phyloP scores from a whole-genome alignment of 73 alveolate species.

The Symbiodinium natans region DNA sequence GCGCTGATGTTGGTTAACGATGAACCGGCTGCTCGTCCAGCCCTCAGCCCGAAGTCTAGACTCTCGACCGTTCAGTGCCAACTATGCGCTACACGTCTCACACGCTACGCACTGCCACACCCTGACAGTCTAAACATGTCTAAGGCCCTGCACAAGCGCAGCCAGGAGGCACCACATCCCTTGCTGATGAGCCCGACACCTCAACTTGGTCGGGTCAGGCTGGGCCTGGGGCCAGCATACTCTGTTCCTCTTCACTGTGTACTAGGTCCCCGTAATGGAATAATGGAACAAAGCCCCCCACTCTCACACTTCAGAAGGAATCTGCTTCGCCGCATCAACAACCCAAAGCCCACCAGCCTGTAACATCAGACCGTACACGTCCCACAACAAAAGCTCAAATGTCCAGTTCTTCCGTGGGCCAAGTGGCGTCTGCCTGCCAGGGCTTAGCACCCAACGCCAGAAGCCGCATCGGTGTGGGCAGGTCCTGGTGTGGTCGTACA shows the following conservation, averaged over 20 bases:
- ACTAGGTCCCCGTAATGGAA: background rate
- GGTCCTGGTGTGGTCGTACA: background rate
- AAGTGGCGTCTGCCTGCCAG: slow-evolving; percentile 66
- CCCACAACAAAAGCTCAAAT: background rate
- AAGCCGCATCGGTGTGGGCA: slow-evolving; percentile 60
- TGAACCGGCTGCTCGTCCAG: background rate
- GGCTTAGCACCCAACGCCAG: slow-evolving; percentile 87
- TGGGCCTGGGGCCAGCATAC: background rate
- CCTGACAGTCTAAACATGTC: background rate
- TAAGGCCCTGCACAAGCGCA: too few species aligned
- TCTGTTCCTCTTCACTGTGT: background rate
- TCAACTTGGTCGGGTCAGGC: background rate
- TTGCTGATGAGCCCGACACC: slow-evolving; percentile 70
- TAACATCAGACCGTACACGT: too few species aligned
- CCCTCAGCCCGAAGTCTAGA: too few species aligned
- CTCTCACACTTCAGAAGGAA: background rate
- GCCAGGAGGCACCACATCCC: slow-evolving; percentile 70
- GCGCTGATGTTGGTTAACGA: too few species aligned
- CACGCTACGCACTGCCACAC: background rate
- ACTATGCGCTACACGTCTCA: background rate
- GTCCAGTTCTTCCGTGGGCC: background rate
- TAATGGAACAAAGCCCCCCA: background rate
- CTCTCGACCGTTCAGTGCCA: too few species aligned
- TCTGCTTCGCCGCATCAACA: background rate
- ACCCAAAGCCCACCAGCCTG: background rate